Base-by-base conservation (phyloP, 2,329 filamentous ascomycete genomes). In the Seiridium unicorne region DNA sequence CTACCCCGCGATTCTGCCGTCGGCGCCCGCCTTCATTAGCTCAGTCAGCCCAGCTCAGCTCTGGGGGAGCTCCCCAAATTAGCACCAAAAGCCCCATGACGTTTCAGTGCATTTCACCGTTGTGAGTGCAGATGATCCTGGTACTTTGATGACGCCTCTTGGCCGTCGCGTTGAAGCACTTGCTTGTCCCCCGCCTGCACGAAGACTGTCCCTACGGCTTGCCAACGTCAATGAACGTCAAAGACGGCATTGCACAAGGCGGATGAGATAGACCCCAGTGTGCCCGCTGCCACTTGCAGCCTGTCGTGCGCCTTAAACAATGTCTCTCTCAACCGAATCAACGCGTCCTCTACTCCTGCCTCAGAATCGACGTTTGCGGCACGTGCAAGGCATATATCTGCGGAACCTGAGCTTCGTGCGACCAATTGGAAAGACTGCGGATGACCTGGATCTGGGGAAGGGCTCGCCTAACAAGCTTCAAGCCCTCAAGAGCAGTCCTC, bases 291-390 rank as follows among this genome's bases (percentile, higher is more conserved):
- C 26, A 46, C 34, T 42, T 36, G 57, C 56, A 48, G 40, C 57
- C 32, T 35, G 47, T 11, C 32, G 31, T 34, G 32, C 48, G 3
- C 40, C 55, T 9, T 34, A 18, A 47, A 47, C 42, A 42, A 62
- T 62, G 60, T 62, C 60, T 35, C 42, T 62, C 36, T 44, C 53
- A 7, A 32, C 57, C 7, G 60, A 62, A 32, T 60, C 60, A 10
- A 53, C 60, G 53, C 60, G 60, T n/a, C 60, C 60, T 2, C 40
- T 62, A 35, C 55, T 89, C 63, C 76, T 87, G 36, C 78, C 85
- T 18, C 84, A 95, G 82, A 97, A 97, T 74, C 91, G 93, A 73
- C 93, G 90, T 73, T 82, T 98, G 57, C 88, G 94, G 58, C 93
- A 97, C 79, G 84, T 97, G 4, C 89, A 91, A 68, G 92, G 92